Base-by-base conservation (phyloP, 257 asterid species). In the Nicotiana benthamiana region DNA sequence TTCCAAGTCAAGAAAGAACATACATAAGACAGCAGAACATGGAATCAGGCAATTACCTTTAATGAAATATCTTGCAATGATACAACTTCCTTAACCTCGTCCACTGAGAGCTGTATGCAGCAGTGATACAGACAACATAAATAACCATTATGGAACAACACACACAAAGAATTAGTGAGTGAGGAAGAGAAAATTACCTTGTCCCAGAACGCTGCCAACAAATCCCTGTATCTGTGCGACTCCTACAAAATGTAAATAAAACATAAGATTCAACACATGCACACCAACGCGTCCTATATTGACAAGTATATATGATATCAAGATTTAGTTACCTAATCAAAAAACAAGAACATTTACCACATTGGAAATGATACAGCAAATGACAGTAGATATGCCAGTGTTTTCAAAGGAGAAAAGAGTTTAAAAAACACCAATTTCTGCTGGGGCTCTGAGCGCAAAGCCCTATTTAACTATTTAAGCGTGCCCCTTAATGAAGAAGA, bases 131-230 rank as follows among this genome's bases (percentile, higher is more conserved):
- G 46, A 17, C 60, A 80, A 82, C 80, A 78, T 40, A 26, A 61
- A 84, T 78, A 26, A 72, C 52, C 72, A 78, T 75, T 51, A 43
- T 40, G 46, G 53, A 83, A 57, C 32, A n/a, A 40, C 36, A 17
- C 70, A 27, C 82, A 30, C 40, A 51, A 61, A 72, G 36, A 43
- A 43, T 12, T n/a, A 79, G 81, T 15, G 77, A 70, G 34, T 46
- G 75, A 56, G 59, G 79, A 65, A 67, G 81, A 70, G 83, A 81
- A 54, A 52, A 80, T 82, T 89, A 96, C 99, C 94, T 90, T 90
- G 84, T 96, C 97, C 99, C 99, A 96, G 83, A 92, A 96, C 53
- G 89, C 94, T 82, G 94, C 97, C 92, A 96, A 87, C 68, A 88
- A 84, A 80, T 87, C 95, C 86, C 97, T 88, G 61, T 85, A 86